Percentiles rank a stretch among this genome's conserved stretches.
These are phyloP conservation scores for Russula lepida DNA, from an alignment of 768 basidiomycete species.

Conservation along the genomic window DNA sequence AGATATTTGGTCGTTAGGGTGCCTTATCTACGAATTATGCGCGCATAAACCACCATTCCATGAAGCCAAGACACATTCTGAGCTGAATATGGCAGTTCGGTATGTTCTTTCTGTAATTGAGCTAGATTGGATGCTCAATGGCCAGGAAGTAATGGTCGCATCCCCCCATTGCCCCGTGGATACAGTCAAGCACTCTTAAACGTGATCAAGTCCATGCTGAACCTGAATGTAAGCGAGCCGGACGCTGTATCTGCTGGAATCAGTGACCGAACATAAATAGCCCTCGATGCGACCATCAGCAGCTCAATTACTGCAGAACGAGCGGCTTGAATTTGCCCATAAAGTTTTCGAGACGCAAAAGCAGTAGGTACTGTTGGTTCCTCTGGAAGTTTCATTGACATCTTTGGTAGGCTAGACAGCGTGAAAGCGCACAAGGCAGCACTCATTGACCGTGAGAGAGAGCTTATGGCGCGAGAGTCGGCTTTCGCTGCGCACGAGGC, in stretches of 20 bases:
- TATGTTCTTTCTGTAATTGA: constrained; percentile 21
- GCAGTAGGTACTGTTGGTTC: constrained; percentile 41
- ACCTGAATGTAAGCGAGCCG: constrained; percentile 55
- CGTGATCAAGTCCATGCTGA: constrained; percentile 85
- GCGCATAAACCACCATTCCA: constrained; percentile 91
- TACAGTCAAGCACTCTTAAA: constrained; percentile 65
- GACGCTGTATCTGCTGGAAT: neutral
- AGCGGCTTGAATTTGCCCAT: constrained; percentile 60
- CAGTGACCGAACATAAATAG: constrained; percentile 30
- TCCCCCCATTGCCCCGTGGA: constrained; percentile 79
- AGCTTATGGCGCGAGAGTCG: constrained; percentile 50
- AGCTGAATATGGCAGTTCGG: constrained; percentile 78
- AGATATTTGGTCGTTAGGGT: constrained; percentile 98
- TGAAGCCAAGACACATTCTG: constrained; percentile 83
- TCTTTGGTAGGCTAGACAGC: constrained; percentile 42
- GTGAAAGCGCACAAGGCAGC: constrained; percentile 57
- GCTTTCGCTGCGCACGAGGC: constrained; percentile 48
- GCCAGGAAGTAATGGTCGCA: constrained; percentile 62
- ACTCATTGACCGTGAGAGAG: constrained; percentile 53
- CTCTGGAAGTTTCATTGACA: neutral
- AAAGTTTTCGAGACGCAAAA: constrained; percentile 74
- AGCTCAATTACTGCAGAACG: constrained; percentile 70
- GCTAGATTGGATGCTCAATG: neutral
- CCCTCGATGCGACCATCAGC: constrained; percentile 85
- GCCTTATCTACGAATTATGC: constrained; percentile 93